Percentiles rank a stretch among this genome's conserved stretches.
phyloP scores from a whole-genome alignment of 1,139 yeast genomes.

The Nakaseomyces kungkrabaensis region DNA sequence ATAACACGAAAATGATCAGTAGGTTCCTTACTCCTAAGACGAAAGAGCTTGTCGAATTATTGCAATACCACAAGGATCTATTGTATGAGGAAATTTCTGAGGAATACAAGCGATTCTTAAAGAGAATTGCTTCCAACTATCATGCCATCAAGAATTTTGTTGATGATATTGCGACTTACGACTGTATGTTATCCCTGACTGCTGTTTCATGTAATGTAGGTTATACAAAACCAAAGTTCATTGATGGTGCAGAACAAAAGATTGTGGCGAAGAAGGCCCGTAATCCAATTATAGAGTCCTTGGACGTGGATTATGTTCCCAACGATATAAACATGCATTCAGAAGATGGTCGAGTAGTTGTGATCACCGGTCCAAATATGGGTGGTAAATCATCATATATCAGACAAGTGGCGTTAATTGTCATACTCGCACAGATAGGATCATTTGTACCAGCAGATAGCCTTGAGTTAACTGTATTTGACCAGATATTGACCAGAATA shows the following conservation, averaged over 20 bases:
- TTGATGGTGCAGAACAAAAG: conserved; percentile 35
- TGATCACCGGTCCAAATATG: conserved; percentile 57
- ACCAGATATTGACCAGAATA: conserved; percentile 37
- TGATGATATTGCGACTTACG: conserved; percentile 48
- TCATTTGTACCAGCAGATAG: conserved; percentile 42
- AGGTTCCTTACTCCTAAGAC: conserved; percentile 63
- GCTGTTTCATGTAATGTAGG: conserved; percentile 41
- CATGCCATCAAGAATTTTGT: conserved; percentile 43
- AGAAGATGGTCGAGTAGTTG: conserved; percentile 40
- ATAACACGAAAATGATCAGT: conserved; percentile 60
- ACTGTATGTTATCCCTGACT: conserved; percentile 65
- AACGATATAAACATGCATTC: conserved; percentile 50
- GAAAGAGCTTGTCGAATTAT: conserved; percentile 39
- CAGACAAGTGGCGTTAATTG: conserved; percentile 37
- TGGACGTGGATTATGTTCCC: conserved; percentile 48
- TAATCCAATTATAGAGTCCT: conserved; percentile 70
- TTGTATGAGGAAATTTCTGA: conserved; percentile 45
- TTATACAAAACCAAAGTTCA: conserved; percentile 49
- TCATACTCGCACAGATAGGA: conserved; percentile 43
- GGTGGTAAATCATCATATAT: conserved; percentile 46
- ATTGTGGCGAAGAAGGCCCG: conserved; percentile 52
- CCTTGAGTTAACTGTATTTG: conserved; percentile 35
- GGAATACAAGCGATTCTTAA: conserved; percentile 45
- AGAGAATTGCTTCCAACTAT: conserved; percentile 40
- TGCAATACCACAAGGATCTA: conserved; percentile 56